Conservation (phyloP, 2,329 filamentous ascomycete species). For the Claviceps fusiformis region DNA sequence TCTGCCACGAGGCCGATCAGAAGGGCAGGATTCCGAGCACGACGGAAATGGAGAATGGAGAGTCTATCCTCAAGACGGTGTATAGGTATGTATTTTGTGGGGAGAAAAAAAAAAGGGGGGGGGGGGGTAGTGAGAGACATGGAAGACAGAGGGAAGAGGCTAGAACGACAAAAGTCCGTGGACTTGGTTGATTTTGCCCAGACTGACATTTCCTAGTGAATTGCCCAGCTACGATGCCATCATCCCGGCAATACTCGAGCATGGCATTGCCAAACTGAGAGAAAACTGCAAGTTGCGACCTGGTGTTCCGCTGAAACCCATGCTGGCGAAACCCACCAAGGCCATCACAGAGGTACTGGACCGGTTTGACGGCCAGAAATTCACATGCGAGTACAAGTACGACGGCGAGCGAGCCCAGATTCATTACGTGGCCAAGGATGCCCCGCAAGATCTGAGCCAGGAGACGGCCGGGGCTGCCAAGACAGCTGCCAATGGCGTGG, state of each 20-base stretch:
- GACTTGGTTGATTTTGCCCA: not conserved
- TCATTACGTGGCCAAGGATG: slow-evolving; percentile 81
- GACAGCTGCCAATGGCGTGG: slow-evolving; percentile 58
- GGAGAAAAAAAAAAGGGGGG: not conserved
- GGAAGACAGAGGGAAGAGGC: not conserved
- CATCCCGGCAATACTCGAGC: slow-evolving; percentile 73
- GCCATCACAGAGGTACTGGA: slow-evolving; percentile 95
- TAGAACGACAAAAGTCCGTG: too few relatives aligned
- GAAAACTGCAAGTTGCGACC: slow-evolving; percentile 85
- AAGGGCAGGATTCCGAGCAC: slow-evolving; percentile 59
- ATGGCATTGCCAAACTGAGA: slow-evolving; percentile 70
- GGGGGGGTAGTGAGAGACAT: not conserved
- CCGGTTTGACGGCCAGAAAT: slow-evolving; percentile 86
- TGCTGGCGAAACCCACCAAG: slow-evolving; percentile 97
- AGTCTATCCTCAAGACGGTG: slow-evolving; percentile 75
- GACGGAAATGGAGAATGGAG: slow-evolving; percentile 68
- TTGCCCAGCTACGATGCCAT: slow-evolving; percentile 92
- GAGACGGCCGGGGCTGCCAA: slow-evolving; percentile 46
- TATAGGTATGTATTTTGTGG: slow-evolving; percentile 48
- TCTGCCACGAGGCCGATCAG: slow-evolving; percentile 64
- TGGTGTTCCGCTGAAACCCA: slow-evolving; percentile 90
- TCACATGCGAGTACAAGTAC: slow-evolving; percentile 99
- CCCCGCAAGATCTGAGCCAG: slow-evolving; percentile 53
- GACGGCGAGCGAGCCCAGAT: slow-evolving; percentile 98
- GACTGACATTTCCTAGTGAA: slow-evolving; percentile 38